Evolutionary conservation across 345 rosid species (phyloP).

Genomic region (Euphorbia pulcherrima): DNA sequence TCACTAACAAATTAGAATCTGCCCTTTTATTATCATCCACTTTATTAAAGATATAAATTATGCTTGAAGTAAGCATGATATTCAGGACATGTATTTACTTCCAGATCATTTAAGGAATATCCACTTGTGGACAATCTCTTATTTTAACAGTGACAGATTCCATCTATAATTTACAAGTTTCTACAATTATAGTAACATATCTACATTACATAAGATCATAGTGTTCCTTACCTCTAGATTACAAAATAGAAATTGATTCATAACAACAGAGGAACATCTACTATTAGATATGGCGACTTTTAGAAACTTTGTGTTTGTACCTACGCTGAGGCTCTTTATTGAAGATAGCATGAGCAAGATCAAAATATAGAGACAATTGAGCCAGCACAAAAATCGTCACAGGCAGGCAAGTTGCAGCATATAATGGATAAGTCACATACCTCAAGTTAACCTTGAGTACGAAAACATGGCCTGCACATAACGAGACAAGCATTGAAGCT

Average conservation of each 20-base stretch:
- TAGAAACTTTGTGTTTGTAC: constrained; percentile 5
- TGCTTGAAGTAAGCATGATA: too few relatives aligned
- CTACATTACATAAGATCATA: too few relatives aligned
- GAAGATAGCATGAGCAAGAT: constrained; percentile 22
- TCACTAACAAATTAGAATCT: too few relatives aligned
- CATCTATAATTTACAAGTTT: not conserved
- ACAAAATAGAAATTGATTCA: not conserved
- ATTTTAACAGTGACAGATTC: too few relatives aligned
- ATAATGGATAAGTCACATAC: constrained; percentile 35
- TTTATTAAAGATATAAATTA: too few relatives aligned
- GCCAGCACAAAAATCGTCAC: constrained; percentile 38
- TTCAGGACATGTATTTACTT: not conserved
- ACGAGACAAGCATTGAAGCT: constrained; percentile 36
- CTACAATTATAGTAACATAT: too few relatives aligned
- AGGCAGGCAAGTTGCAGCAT: constrained; percentile 39
- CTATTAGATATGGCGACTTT: not conserved
- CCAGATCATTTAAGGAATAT: not conserved
- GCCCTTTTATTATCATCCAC: too few relatives aligned
- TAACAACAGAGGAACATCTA: not conserved
- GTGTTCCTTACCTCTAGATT: not conserved
- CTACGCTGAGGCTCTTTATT: constrained; percentile 1
- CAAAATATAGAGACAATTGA: constrained; percentile 42
- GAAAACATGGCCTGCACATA: constrained; percentile 48
- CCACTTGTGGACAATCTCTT: not conserved
- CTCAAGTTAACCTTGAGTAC: constrained; percentile 35